Conservation (phyloP, 139 green algal species). For the Bryopsis sp. region DNA sequence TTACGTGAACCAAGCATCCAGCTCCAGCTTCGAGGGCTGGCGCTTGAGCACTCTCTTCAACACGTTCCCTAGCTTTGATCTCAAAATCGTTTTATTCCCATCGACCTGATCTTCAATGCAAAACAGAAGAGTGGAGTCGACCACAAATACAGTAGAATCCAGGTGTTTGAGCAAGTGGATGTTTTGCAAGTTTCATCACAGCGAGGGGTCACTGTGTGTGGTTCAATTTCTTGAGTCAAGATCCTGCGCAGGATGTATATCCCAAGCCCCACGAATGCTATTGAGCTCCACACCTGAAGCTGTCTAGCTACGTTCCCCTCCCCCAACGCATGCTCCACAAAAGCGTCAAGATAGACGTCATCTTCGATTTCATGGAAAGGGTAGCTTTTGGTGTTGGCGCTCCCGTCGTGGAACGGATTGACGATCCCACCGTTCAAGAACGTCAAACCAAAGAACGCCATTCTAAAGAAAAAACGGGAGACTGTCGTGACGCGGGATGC, state of each 20-base stretch:
- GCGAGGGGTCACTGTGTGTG: no score
- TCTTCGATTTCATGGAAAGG: neutral
- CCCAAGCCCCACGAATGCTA: neutral
- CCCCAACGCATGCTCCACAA: constrained; percentile 3
- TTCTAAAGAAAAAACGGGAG: neutral
- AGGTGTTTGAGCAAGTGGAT: neutral
- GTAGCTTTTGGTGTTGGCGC: neutral
- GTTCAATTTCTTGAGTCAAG: no score
- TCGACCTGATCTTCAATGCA: constrained; percentile 13
- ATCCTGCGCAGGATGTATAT: neutral
- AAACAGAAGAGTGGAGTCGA: neutral
- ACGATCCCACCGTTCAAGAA: neutral
- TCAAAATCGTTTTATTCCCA: neutral
- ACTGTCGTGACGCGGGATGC: no score
- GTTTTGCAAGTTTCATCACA: neutral
- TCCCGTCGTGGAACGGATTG: neutral
- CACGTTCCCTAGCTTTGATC: constrained; percentile 8
- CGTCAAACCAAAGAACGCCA: constrained; percentile 20
- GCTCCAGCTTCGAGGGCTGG: neutral
- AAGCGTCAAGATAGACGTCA: neutral
- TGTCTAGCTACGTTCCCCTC: neutral
- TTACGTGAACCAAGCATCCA: constrained; percentile 17
- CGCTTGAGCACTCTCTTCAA: constrained; percentile 3
- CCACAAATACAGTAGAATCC: neutral
- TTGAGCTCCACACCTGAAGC: neutral